Base-by-base conservation (phyloP, 2,329 filamentous ascomycete species). In the Fusarium sp. region DNA sequence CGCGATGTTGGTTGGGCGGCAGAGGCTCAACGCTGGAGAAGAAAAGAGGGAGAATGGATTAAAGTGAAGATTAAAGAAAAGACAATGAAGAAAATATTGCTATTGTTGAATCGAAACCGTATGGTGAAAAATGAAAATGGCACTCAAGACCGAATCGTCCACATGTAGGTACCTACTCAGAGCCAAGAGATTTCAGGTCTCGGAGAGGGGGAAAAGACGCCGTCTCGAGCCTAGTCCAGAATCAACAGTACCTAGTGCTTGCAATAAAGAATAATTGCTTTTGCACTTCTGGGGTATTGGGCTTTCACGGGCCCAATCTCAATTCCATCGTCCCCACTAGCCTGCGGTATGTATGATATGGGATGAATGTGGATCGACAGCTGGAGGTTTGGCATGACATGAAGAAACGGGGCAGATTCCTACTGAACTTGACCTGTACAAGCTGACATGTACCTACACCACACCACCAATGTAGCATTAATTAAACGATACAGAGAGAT, bases 261-360 rank as follows among this genome's bases (percentile, higher is more conserved):
- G 38, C 9, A 10, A 29, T 52, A 51, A 40, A 50, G 39, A 50
- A 63, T 50, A 60, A 64, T 65, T 67, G 52, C 64, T 67, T 67
- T 58, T 65, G 26, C 39, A 35, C 40, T 67, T 62, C 56, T 51
- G 25, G 60, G 59, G 47, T 55, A 51, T 24, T 25, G 39, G 43
- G 51, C 36, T 41, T 25, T 53, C 29, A 42, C 42, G 40, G 44
- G 38, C 44, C 54, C 38, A 60, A 52, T 58, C 49, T 53, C 54
- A 61, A 58, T 65, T 38, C 50, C 52, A 52, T 54, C 35, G 28
- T 29, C 24, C 36, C 32, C 11, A 3, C 10, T n/a, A 34, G 38
- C 22, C 26, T 39, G 25, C 32, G 56, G 56, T 55, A 59, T 53
- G 48, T 48, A 42, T 61, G 56, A 49, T 61, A 56, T 56, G 54